phyloP scores from a whole-genome alignment of 164 flowering plant species.

The Kalanchoe fedtschenkoi region DNA sequence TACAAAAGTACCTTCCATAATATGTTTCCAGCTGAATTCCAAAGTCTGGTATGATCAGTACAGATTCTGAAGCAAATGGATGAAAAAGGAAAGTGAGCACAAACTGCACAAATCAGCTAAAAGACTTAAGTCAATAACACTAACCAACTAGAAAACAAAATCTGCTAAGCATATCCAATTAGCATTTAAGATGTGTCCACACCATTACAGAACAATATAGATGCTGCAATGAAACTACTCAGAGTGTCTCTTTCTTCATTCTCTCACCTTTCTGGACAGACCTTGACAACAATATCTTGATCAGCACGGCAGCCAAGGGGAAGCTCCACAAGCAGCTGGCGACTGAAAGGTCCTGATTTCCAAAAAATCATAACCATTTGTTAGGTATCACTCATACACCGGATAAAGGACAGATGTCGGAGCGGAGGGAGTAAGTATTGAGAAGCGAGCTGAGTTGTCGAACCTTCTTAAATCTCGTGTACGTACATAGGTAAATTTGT shows the following conservation, averaged over 20 bases:
- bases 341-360: background rate
- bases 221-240: too few relatives aligned
- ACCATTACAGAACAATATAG: background rate
- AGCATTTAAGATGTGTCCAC: background rate
- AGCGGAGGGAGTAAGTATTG: too few relatives aligned
- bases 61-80: constrained; percentile 43
- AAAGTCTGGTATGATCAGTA: constrained; percentile 60
- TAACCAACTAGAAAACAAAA: too few relatives aligned
- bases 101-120: background rate
- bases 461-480: too few relatives aligned
- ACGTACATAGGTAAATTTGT: too few relatives aligned
- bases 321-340: constrained; percentile 12
- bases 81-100: background rate
- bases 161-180: too few relatives aligned
- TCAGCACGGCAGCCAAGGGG: constrained; percentile 19
- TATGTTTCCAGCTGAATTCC: constrained; percentile 92
- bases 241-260: too few relatives aligned
- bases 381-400: background rate
- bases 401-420: too few relatives aligned
- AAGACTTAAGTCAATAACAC: background rate
- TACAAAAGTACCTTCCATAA: constrained; percentile 44
- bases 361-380: background rate
- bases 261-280: constrained; percentile 57
- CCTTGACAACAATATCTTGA: constrained; percentile 25
- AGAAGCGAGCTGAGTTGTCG: too few relatives aligned